Evolutionary conservation across 305 asterid species (phyloP), one percentile per base, ranked within the genome.

Genomic region (Euphrasia arctica): DNA sequence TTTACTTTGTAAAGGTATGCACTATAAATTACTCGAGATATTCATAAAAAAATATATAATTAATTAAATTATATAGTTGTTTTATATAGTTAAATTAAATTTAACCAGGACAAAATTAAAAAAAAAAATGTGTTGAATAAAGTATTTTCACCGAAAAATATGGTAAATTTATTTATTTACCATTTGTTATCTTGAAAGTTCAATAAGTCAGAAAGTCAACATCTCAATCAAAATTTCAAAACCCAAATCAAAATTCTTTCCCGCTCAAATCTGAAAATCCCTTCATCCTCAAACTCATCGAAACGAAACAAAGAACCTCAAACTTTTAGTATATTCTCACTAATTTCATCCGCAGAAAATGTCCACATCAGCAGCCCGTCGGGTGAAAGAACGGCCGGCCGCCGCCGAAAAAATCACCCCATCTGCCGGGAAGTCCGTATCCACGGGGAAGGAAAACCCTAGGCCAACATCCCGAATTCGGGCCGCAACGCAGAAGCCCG

Each of bases 381-480:
- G 85, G 64, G 49, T 14, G 18, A 87, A 74, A 58, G 89, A 80
- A 48, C 84, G 82, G 50, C 78, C 71, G 34, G 78, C 69, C 55
- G 83, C 69, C 54, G 64, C 71, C 27, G 54, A 54, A 50, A 78
- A 74, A 68, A 65, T 51, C 75, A 76, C 82, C 56, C 91, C 91
- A 55, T 71, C 62, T 49, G 62, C 84, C 39, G 76, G 52, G 0
- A 85, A 74, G 59, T 69, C 82, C 10, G 1, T 43, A 57, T 60
- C 90, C 12, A 4, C 78, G 13, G 94, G 91, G 14, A 85, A 88
- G 70, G 94, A 85, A 73, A 85, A 85, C 54, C 66, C 83, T n/a
- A 72, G 87, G 62, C 82, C 95, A 11, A 69, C 74, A 10, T 85
- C 91, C n/a, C 66, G 88, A 58, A 32, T 73, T 18, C 82, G 96